A percentile compares a stretch with the other conserved stretches of the same genome.
Conservation (phyloP, 768 basidiomycete species). For the Myochromella boudieri region DNA sequence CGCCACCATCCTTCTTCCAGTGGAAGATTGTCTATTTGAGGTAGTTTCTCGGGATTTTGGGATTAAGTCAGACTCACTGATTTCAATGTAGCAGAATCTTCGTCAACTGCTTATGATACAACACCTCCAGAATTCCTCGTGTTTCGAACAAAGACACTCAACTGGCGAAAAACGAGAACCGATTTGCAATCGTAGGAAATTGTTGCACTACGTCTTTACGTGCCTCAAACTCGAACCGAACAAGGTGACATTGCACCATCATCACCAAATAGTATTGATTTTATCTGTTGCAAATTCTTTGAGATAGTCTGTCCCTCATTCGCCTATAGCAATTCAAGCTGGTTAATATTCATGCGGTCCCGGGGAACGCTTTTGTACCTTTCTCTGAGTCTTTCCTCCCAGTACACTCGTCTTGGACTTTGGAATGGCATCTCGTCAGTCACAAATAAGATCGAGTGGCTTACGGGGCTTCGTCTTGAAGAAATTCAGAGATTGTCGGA, state of each 20-base stretch:
- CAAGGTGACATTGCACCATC: slow-evolving; percentile 78
- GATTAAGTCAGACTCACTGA: slow-evolving; percentile 64
- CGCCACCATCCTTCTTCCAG: slow-evolving; percentile 93
- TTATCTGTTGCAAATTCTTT: slow-evolving; percentile 89
- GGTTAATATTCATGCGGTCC: neutral
- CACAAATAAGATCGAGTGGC: slow-evolving; percentile 84
- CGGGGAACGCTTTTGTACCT: slow-evolving; percentile 47
- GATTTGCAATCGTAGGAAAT: slow-evolving; percentile 87
- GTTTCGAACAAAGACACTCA: slow-evolving; percentile 82
- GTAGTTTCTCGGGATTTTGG: slow-evolving; percentile 98
- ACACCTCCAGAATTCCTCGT: slow-evolving; percentile 84
- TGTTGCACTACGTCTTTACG: slow-evolving; percentile 86
- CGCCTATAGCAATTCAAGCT: slow-evolving; percentile 52
- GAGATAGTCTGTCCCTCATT: slow-evolving; percentile 88
- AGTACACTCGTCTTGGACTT: slow-evolving; percentile 73
- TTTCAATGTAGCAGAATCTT: slow-evolving; percentile 92
- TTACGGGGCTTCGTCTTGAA: slow-evolving; percentile 90
- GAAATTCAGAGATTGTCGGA: slow-evolving; percentile 74
- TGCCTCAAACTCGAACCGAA: slow-evolving; percentile 92
- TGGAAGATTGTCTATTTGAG: slow-evolving; percentile 92
- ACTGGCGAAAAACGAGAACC: slow-evolving; percentile 95
- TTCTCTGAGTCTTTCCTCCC: slow-evolving; percentile 74
- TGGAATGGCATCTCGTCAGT: slow-evolving; percentile 75
- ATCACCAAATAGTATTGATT: slow-evolving; percentile 84
- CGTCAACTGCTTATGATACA: slow-evolving; percentile 87